Evolutionary conservation across 2,329 filamentous ascomycete genomes (phyloP), one percentile per base, ranked within the genome.

Genomic region (Thielaviopsis punctulata): DNA sequence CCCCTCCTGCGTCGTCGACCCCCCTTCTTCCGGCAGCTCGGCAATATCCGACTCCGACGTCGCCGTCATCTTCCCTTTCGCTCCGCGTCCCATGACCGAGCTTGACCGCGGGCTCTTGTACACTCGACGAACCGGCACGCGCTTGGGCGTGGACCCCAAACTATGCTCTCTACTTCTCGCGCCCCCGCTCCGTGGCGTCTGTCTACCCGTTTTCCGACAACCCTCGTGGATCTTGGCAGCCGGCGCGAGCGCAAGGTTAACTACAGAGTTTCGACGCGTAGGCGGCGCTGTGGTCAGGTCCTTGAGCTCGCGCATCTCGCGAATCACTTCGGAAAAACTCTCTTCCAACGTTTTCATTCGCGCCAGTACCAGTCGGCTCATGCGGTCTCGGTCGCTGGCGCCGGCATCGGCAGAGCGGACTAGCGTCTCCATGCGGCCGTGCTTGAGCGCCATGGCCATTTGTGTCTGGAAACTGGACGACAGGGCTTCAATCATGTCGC

Each of bases 271-370:
- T 49, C 71, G 68, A 24, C 69, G 67, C 6, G 73, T 74, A 2
- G 70, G 68, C 2, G 69, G 68, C 30, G 65, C 65, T n/a, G 67
- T 70, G 46, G 64, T 66, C 13, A 55, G 23, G 57, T 64, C 65
- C 65, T 70, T 77, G 63, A 77, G 67, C 57, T 79, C 77, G 56
- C 84, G 79, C 63, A 94, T 82, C 64, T 92, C 86, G 56, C 78
- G 79, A 53, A 88, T 77, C n/a, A 94, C 82, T 55, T 95, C 86
- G 2, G 84, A 76, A 64, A 96, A 90, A 13, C 88, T 84, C 65
- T 94, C 87, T 63, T 96, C 89, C 2, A 96, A 73, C 7, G 84
- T 90, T 64, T 92, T 92, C 87, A 95, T 95, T 30, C 87, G 74
- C 8, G 87, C 86, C 45, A 95, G 70, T 66, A 95, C 84, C 45